Evolutionary conservation across 805 yeast species (phyloP), one percentile per base, ranked within the genome.

Genomic region (Barnettozyma populi): DNA sequence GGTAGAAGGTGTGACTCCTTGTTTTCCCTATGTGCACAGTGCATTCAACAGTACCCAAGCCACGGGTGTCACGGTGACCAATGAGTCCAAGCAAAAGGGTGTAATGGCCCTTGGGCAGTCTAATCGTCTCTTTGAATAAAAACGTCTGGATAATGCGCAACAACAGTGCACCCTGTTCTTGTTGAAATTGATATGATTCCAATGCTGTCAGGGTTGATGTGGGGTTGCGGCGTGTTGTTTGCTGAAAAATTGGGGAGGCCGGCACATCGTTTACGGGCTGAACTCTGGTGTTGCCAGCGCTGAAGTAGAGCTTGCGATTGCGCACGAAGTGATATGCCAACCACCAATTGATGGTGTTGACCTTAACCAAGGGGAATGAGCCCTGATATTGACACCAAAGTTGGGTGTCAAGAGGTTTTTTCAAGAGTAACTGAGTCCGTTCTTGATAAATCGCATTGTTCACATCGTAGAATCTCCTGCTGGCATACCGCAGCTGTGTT

Each of bases 211-310:
- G 20, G 18, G 32, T n/a, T 18, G 37, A 8, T 7, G 18, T 9
- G 2, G 37, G 7, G 8, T 11, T 7, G 21, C 18, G 9, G 3
- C 14, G 37, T 10, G 21, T 21, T 18, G 7, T 18, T 36, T 16
- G 40, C 7, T 19, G 24, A 37, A 29, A 16, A 7, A 19, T 6
- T 37, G 41, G 41, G 7, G 27, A 35, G 37, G 16, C 27, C 4
- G 37, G 37, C 13, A 35, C 37, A 20, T 39, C 42, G 10, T 16
- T 39, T 8, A 39, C 32, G n/a, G 42, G 42, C n/a, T 39, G 42
- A 21, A 39, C 19, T n/a, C 8, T 25, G 32, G 34, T 25, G 9
- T 39, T 23, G 4, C n/a, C 20, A 13, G 20, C n/a, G 13, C 25
- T n/a, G 34, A 39, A 39, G 42, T 25, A 39, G 23, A 39, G 34